Conservation (phyloP, 1,284 basidiomycete genomes). For the Pascua sp. region DNA sequence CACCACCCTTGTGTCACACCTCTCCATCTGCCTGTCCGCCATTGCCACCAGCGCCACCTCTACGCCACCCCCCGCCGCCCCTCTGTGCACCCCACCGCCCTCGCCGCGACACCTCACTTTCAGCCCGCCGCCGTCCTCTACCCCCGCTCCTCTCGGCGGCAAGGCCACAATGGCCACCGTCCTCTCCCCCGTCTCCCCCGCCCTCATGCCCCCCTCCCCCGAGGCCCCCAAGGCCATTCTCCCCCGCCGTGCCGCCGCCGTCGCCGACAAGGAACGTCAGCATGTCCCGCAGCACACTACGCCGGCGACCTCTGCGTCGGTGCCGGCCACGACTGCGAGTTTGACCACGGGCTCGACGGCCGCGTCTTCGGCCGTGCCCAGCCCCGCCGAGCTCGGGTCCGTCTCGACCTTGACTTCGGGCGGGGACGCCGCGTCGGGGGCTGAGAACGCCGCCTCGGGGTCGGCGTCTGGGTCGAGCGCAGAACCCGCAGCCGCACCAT, state of each 20-base stretch:
- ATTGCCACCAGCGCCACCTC: too few species aligned
- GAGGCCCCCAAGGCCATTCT: slow-evolving; percentile 6
- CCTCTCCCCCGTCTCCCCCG: too few species aligned
- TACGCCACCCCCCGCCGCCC: too few species aligned
- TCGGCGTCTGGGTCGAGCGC: not conserved
- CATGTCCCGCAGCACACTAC: not conserved
- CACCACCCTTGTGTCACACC: too few species aligned
- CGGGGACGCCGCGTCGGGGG: not conserved
- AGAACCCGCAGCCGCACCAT: not conserved
- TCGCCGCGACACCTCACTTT: too few species aligned
- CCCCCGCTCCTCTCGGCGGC: too few species aligned
- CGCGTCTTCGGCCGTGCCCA: slow-evolving; percentile 14
- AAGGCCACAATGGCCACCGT: too few species aligned
- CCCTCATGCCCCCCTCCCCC: too few species aligned
- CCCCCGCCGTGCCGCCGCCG: slow-evolving; percentile 1
- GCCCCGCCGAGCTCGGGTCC: slow-evolving; percentile 11
- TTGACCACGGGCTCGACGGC: slow-evolving; percentile 18
- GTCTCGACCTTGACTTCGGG: not conserved
- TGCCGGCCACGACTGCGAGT: slow-evolving; percentile 10
- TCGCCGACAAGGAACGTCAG: not conserved
- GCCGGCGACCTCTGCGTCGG: slow-evolving; percentile 7
- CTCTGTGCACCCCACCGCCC: too few species aligned
- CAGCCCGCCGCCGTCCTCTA: too few species aligned
- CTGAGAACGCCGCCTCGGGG: not conserved
- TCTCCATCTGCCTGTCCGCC: too few species aligned